These are phyloP conservation scores for Suillus tomentosus DNA, from an alignment of 768 basidiomycete genomes.

Conservation along the genomic window DNA sequence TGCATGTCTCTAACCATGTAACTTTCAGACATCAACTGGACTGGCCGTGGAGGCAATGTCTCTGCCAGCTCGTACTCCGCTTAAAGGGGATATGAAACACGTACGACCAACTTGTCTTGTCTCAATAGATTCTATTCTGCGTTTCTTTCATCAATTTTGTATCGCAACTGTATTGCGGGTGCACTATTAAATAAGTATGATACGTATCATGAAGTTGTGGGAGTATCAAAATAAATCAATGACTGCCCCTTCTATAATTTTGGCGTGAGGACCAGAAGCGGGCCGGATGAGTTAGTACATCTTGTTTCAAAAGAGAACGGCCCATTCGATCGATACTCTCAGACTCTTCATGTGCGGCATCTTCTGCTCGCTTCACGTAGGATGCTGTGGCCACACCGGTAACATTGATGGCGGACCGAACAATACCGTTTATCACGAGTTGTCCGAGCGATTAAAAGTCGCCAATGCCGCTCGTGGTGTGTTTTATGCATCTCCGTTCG, in stretches of 20 bases:
- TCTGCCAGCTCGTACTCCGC: slow-evolving; percentile 85
- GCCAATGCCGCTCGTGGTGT: slow-evolving; percentile 65
- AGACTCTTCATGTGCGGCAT: slow-evolving; percentile 68
- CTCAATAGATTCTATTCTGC: slow-evolving; percentile 21
- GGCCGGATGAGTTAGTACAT: background rate
- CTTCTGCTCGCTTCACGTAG: slow-evolving; percentile 45
- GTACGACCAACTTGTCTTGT: slow-evolving; percentile 11
- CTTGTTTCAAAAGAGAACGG: background rate
- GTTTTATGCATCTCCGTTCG: slow-evolving; percentile 15
- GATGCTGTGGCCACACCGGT: slow-evolving; percentile 18
- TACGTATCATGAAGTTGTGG: slow-evolving; percentile 17
- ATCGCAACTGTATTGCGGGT: slow-evolving; percentile 18
- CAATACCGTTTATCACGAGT: slow-evolving; percentile 20
- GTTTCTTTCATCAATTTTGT: slow-evolving; percentile 6
- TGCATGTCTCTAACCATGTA: slow-evolving; percentile 10
- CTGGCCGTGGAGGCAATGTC: slow-evolving; percentile 94
- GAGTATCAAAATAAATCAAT: slow-evolving; percentile 19
- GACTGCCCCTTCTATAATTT: background rate
- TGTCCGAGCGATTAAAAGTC: slow-evolving; percentile 39
- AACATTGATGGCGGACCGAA: background rate
- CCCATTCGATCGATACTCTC: slow-evolving; percentile 7
- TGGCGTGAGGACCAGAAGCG: background rate
- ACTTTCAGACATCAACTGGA: slow-evolving; percentile 91
- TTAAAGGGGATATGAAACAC: slow-evolving; percentile 33
- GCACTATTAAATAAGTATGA: slow-evolving; percentile 19